A percentile compares a stretch with the other conserved stretches of the same genome.
These are phyloP conservation scores for Penicillium daleae DNA, from an alignment of 495 filamentous ascomycete species.

Conservation along the genomic window DNA sequence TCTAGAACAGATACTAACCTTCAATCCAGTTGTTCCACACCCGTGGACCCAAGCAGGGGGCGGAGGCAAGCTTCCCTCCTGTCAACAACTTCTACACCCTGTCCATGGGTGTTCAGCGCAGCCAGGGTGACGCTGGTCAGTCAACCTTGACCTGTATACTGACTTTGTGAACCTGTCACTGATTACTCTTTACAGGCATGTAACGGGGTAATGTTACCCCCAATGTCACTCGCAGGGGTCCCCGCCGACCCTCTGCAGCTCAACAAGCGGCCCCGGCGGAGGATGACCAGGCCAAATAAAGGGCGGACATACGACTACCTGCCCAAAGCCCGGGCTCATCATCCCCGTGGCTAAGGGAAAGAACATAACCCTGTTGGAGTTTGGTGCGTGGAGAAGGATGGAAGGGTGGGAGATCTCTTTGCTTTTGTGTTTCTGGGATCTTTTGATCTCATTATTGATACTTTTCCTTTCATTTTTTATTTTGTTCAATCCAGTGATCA, in stretches of 20 bases:
- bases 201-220: background rate
- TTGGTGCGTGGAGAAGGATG: background rate
- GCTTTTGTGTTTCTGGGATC: background rate
- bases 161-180: background rate
- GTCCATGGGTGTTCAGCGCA: slow-evolving; percentile 18
- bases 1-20: slow-evolving; percentile 2
- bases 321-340: background rate
- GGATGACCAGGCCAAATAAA: background rate
- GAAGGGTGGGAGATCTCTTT: background rate
- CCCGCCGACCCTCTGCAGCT: background rate
- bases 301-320: background rate
- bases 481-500: background rate
- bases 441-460: background rate
- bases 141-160: background rate
- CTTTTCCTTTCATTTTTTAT: background rate
- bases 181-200: background rate
- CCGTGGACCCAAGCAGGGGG: slow-evolving; percentile 19
- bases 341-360: background rate
- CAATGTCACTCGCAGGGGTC: background rate
- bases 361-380: background rate
- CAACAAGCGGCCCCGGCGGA: background rate
- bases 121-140: slow-evolving; percentile 12
- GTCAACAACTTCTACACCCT: slow-evolving; percentile 26
- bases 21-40: slow-evolving; percentile 49
- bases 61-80: slow-evolving; percentile 18